phyloP scores from a whole-genome alignment of 2,329 filamentous ascomycete species.

The Amesomyces nigricolor region DNA sequence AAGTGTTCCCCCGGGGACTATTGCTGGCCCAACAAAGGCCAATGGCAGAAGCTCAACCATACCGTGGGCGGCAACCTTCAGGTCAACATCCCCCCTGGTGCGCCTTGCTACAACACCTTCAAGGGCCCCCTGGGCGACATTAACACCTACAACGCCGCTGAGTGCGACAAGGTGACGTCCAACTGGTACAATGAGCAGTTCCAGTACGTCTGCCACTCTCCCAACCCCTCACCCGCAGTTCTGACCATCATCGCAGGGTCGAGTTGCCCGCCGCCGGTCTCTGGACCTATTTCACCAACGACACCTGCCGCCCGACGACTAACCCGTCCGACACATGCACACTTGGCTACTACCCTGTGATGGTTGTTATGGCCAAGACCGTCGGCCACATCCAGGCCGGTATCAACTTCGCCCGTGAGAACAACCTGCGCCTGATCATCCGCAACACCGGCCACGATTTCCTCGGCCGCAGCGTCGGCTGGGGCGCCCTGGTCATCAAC shows the following conservation, averaged over 20 bases:
- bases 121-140: constrained; percentile 34
- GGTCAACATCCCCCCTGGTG: constrained; percentile 30
- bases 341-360: constrained; percentile 37
- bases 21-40: constrained; percentile 24
- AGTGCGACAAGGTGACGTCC: constrained; percentile 30
- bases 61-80: constrained; percentile 35
- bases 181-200: constrained; percentile 34
- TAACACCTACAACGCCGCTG: constrained; percentile 33
- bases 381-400: constrained; percentile 31
- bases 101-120: constrained; percentile 34
- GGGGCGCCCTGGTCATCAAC: constrained; percentile 52
- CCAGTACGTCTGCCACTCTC: constrained; percentile 29
- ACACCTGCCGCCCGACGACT: constrained; percentile 35
- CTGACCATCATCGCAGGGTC: constrained; percentile 11
- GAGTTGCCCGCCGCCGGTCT: constrained; percentile 28
- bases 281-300: constrained; percentile 41
- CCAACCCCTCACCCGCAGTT: accelerated
- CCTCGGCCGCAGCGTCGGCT: constrained; percentile 57
- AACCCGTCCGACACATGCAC: constrained; percentile 33
- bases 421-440: constrained; percentile 49
- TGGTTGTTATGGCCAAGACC: constrained; percentile 31
- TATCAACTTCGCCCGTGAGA: constrained; percentile 37
- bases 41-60: constrained; percentile 31
- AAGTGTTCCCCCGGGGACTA: constrained; percentile 27
- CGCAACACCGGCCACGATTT: constrained; percentile 55